Percentiles rank a stretch among this genome's conserved stretches.
Evolutionary conservation across 1,139 yeast genomes (phyloP).

Genomic region (Magnusiomyces ingens): DNA sequence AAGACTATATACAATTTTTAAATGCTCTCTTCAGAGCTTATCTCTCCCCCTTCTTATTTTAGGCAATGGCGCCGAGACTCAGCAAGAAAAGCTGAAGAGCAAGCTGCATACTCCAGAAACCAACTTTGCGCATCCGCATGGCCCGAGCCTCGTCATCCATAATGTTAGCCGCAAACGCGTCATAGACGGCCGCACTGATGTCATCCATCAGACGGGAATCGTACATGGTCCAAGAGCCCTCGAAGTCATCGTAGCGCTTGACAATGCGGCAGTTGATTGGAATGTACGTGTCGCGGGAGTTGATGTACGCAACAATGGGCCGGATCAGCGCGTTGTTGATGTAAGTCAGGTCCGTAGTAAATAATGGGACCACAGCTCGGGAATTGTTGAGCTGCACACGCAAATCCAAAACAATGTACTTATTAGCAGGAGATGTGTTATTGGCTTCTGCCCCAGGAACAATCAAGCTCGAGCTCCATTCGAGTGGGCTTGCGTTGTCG

Average conservation of each 20-base stretch:
- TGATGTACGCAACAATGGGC: conserved; percentile 93
- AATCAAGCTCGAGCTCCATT: too few species aligned
- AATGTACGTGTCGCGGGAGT: conserved; percentile 79
- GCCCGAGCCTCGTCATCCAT: conserved; percentile 77
- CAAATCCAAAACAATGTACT: conserved; percentile 69
- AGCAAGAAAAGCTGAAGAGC: conserved; percentile 73
- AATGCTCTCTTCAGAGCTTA: not conserved
- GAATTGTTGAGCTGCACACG: conserved; percentile 76
- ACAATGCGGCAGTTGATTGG: conserved; percentile 83
- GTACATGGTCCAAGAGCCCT: conserved; percentile 94
- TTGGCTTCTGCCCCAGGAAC: conserved; percentile 9
- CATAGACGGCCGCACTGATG: conserved; percentile 80
- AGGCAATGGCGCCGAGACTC: conserved; percentile 62
- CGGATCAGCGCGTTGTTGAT: conserved; percentile 85
- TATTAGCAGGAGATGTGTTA: conserved; percentile 25
- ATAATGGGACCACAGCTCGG: conserved; percentile 80
- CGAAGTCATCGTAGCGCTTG: conserved; percentile 72
- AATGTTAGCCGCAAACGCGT: conserved; percentile 81
- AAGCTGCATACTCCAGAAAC: conserved; percentile 88
- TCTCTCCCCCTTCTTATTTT: conserved; percentile 7
- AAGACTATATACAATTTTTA: not conserved
- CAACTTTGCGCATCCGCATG: conserved; percentile 70
- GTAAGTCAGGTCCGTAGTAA: conserved; percentile 75
- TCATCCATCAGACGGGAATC: conserved; percentile 91
- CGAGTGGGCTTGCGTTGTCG: not conserved